A percentile compares a stretch with the other conserved stretches of the same genome.
phyloP scores from a whole-genome alignment of 2,329 filamentous ascomycete species.

The Tolypocladium tropicale region DNA sequence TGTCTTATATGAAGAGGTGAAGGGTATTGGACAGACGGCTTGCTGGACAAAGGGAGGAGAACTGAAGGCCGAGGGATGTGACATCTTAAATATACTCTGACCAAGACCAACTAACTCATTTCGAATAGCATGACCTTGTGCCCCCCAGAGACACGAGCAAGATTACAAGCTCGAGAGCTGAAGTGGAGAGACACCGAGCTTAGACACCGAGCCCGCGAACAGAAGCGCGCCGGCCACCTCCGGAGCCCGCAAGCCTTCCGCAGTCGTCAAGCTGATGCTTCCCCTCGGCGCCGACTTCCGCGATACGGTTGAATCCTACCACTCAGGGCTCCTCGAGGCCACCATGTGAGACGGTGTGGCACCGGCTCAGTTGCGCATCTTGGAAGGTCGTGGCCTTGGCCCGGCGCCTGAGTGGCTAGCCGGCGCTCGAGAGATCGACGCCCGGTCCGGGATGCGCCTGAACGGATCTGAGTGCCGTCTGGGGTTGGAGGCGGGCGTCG shows the following conservation, averaged over 20 bases:
- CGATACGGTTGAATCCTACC: not conserved
- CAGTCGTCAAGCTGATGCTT: not conserved
- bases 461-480: not conserved
- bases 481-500: not conserved
- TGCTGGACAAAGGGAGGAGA: not conserved
- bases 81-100: not conserved
- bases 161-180: not conserved
- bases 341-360: constrained; percentile 3
- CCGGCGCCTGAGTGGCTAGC: constrained; percentile 1
- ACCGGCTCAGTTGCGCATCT: constrained; percentile 4
- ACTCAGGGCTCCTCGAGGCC: not conserved
- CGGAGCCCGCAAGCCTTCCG: not conserved
- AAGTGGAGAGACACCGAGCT: not conserved
- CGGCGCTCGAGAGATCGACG: not conserved
- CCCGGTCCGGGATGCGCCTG: not conserved
- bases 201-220: not conserved
- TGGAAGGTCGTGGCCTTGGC: constrained; percentile 1
- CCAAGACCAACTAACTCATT: not conserved
- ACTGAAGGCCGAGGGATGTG: not conserved
- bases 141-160: not conserved
- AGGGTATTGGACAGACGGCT: not conserved
- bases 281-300: not conserved
- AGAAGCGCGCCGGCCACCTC: not conserved
- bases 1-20: not conserved
- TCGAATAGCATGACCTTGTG: not conserved